A percentile compares a stretch with the other conserved stretches of the same genome.
phyloP scores from a whole-genome alignment of 495 filamentous ascomycete species.

The Neurospora tetraspora region DNA sequence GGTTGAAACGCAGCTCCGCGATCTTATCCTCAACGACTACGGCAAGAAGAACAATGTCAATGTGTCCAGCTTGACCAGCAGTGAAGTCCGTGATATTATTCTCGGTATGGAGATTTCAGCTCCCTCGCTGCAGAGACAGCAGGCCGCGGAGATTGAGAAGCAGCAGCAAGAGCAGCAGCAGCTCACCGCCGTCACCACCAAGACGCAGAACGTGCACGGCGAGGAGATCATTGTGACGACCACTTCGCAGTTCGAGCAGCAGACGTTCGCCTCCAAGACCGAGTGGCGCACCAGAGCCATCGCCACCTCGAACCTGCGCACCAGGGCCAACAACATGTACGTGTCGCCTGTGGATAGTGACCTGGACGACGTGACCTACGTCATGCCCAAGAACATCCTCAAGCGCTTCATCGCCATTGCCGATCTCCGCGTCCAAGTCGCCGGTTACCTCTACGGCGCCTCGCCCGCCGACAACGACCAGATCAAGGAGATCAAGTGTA shows the following conservation, averaged over 20 bases:
- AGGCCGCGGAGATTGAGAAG: conserved; percentile 98
- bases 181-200: conserved; percentile 93
- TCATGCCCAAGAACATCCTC: conserved; percentile 98
- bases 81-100: conserved; percentile 97
- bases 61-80: conserved; percentile 88
- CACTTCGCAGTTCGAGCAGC: conserved; percentile 92
- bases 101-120: conserved; percentile 99
- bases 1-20: conserved; percentile 90
- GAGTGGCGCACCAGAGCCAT: conserved; percentile 98
- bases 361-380: conserved; percentile 72
- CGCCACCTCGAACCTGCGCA: conserved; percentile 90
- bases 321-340: conserved; percentile 95
- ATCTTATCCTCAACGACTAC: conserved; percentile 96
- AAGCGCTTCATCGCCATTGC: conserved; percentile 98
- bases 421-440: conserved; percentile 92
- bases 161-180: conserved; percentile 95
- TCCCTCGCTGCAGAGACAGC: conserved; percentile 95
- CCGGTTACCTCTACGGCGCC: conserved; percentile 88
- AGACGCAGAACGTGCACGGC: conserved; percentile 94
- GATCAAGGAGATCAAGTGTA: conserved; percentile 91
- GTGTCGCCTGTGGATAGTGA: conserved; percentile 90
- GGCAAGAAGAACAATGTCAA: conserved; percentile 99
- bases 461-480: conserved; percentile 91
- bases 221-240: conserved; percentile 99
- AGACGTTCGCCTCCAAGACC: conserved; percentile 95